Conservation (phyloP, 495 filamentous ascomycete genomes). For the Trichoderma asperelloides region DNA sequence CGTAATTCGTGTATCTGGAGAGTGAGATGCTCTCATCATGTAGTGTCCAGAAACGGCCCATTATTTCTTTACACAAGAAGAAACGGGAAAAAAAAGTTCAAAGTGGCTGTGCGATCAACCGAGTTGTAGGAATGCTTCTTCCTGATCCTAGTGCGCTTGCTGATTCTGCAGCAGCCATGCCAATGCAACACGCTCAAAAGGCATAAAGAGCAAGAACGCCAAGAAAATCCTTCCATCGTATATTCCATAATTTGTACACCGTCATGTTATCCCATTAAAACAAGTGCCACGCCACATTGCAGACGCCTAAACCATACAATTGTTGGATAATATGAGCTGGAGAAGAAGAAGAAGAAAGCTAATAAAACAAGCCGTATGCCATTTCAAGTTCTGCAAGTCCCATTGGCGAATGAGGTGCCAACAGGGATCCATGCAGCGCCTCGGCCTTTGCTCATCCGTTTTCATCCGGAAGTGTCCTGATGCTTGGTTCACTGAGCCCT, state of each 20-base stretch:
- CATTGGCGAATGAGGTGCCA: not conserved
- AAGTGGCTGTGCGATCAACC: not conserved
- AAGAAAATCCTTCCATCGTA: not conserved
- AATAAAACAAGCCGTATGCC: not conserved
- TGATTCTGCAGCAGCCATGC: not conserved
- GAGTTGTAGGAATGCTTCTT: not conserved
- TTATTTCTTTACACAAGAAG: not conserved
- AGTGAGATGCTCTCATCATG: not conserved
- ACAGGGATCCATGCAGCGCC: not conserved
- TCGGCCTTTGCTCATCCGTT: not conserved
- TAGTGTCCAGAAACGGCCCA: not conserved
- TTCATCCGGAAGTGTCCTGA: not conserved
- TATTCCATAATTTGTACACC: not conserved
- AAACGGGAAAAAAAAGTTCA: not conserved
- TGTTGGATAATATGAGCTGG: not conserved
- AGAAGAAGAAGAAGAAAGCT: not conserved
- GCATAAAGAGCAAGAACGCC: not conserved
- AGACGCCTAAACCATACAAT: not conserved
- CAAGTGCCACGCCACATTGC: not conserved
- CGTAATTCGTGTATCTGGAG: not conserved
- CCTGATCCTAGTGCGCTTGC: not conserved
- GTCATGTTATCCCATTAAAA: not conserved
- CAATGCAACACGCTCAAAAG: not conserved
- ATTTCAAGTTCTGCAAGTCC: not conserved
- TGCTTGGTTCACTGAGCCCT: not conserved